Conservation (phyloP, 441 rosid genomes). For the Eutrema salsugineum region DNA sequence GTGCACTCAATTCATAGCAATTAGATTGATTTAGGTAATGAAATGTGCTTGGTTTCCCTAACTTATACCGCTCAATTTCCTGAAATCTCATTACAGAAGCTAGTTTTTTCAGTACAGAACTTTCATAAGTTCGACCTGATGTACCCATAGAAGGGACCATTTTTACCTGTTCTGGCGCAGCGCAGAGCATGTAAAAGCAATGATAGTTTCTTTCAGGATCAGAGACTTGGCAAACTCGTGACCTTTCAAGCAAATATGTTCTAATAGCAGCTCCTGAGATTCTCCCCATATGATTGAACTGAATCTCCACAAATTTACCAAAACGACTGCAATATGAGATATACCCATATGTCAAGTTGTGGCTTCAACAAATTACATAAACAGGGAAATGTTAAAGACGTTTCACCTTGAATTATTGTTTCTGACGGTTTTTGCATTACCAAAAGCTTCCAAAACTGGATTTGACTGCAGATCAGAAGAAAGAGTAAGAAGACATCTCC, state of each 20-base stretch:
- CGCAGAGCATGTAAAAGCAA: slow-evolving; percentile 83
- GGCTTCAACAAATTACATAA: slow-evolving; percentile 4
- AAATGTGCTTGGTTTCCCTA: slow-evolving; percentile 65
- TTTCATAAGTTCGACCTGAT: background rate
- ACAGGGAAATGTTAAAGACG: slow-evolving; percentile 10
- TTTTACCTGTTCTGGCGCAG: slow-evolving; percentile 65
- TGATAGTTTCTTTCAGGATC: slow-evolving; percentile 87
- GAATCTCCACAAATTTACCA: slow-evolving; percentile 86
- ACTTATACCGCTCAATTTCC: slow-evolving; percentile 57
- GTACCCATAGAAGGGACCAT: slow-evolving; percentile 16
- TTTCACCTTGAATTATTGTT: slow-evolving; percentile 70
- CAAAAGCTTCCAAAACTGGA: slow-evolving; percentile 83
- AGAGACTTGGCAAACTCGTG: slow-evolving; percentile 81
- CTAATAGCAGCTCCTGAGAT: slow-evolving; percentile 82
- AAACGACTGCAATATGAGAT: slow-evolving; percentile 55
- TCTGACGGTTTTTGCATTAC: slow-evolving; percentile 76
- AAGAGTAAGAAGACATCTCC: slow-evolving; percentile 13
- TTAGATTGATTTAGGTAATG: slow-evolving; percentile 83
- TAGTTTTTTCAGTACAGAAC: slow-evolving; percentile 1
- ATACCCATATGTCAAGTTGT: slow-evolving; percentile 10
- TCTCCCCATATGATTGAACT: slow-evolving; percentile 58
- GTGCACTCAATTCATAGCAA: slow-evolving; percentile 56
- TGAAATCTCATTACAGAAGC: slow-evolving; percentile 28
- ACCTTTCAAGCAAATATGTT: slow-evolving; percentile 75
- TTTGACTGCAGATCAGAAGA: slow-evolving; percentile 50